phyloP scores from a whole-genome alignment of 2,329 filamentous ascomycete genomes.

The Xylariaceae sp. region DNA sequence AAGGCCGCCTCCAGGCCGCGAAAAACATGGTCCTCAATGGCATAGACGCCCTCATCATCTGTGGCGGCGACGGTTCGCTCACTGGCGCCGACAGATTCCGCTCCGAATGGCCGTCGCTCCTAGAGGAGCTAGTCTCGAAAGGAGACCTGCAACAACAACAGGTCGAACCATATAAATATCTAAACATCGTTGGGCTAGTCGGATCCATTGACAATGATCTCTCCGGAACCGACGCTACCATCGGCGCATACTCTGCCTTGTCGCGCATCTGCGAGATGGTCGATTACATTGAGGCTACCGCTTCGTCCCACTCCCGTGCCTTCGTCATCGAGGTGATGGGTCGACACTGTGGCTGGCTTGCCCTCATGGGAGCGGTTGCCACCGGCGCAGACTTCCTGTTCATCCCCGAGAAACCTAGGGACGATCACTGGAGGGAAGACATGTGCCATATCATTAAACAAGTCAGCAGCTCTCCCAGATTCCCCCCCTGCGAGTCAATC shows the following conservation, averaged over 20 bases:
- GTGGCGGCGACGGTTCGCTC: slow-evolving; percentile 91
- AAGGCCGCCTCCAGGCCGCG: slow-evolving; percentile 76
- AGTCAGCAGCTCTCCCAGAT: slow-evolving; percentile 41
- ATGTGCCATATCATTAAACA: slow-evolving; percentile 76
- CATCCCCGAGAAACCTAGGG: slow-evolving; percentile 88
- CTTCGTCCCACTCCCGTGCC: slow-evolving; percentile 87
- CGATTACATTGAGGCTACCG: slow-evolving; percentile 94
- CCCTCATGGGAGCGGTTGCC: slow-evolving; percentile 90
- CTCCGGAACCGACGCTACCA: slow-evolving; percentile 93
- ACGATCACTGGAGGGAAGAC: slow-evolving; percentile 81
- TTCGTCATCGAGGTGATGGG: slow-evolving; percentile 99
- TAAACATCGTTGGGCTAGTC: slow-evolving; percentile 95
- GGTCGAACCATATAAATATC: slow-evolving; percentile 69
- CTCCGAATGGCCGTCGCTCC: slow-evolving; percentile 81
- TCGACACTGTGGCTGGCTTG: slow-evolving; percentile 94
- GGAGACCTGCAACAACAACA: slow-evolving; percentile 68
- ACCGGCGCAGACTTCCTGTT: slow-evolving; percentile 96
- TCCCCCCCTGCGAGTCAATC: neutral
- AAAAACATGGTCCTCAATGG: slow-evolving; percentile 92
- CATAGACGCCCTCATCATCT: slow-evolving; percentile 94
- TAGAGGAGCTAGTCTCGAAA: slow-evolving; percentile 76
- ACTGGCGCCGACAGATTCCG: slow-evolving; percentile 95
- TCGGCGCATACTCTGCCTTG: slow-evolving; percentile 92
- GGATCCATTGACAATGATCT: slow-evolving; percentile 99
- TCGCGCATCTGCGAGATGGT: slow-evolving; percentile 92